Percentiles rank a stretch among this genome's conserved stretches.
phyloP scores from a whole-genome alignment of 1,284 basidiomycete species.

The Heterobasidion occidentale region DNA sequence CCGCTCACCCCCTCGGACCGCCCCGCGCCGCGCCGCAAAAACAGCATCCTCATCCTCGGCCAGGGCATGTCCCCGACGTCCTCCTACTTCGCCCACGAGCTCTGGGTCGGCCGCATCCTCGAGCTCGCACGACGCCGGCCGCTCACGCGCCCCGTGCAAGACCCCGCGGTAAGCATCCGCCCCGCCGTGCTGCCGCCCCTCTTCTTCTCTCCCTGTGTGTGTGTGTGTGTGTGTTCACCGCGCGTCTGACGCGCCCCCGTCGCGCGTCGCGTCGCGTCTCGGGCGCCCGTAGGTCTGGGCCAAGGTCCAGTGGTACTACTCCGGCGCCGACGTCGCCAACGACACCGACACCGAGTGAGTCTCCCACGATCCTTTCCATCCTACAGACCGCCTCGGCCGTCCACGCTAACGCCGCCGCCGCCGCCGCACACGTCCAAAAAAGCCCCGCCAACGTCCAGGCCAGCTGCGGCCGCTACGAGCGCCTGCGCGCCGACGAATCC shows the following conservation, averaged over 20 bases:
- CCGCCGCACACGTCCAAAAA: neutral
- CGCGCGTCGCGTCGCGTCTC: neutral
- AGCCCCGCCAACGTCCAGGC: neutral
- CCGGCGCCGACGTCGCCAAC: neutral
- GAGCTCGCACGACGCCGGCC: neutral
- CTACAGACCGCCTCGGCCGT: neutral
- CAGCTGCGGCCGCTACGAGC: neutral
- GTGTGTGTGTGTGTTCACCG: neutral
- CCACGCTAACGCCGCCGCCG: too few species aligned
- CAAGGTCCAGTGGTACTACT: neutral
- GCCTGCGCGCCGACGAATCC: neutral
- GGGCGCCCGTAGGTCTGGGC: neutral
- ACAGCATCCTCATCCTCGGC: too few species aligned
- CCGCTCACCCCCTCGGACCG: too few species aligned
- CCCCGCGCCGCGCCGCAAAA: too few species aligned
- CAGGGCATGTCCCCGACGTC: too few species aligned
- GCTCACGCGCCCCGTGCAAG: neutral
- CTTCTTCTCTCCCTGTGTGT: neutral
- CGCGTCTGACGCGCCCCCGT: neutral
- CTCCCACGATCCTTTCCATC: neutral
- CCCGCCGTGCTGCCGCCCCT: too few species aligned
- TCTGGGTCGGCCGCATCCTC: neutral
- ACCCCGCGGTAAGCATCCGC: neutral
- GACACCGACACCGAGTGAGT: neutral
- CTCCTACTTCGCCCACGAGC: neutral